Percentiles rank a stretch among this genome's conserved stretches.
Conservation (phyloP, 1,139 yeast genomes). For the Scheffersomyces lignicola region DNA sequence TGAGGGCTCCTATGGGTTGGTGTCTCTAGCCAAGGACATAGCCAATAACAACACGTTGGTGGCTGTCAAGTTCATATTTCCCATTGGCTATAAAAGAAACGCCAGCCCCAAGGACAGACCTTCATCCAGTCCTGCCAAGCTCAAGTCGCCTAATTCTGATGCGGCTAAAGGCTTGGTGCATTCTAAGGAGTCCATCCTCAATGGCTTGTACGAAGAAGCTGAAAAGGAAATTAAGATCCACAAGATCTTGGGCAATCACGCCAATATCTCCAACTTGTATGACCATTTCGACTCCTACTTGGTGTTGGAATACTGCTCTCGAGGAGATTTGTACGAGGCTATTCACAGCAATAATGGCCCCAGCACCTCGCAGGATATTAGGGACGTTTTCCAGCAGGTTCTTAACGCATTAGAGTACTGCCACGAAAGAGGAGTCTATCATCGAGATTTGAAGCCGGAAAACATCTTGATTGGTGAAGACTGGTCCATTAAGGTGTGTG, state of each 20-base stretch:
- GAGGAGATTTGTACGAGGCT: slow-evolving; percentile 94
- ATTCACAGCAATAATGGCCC: slow-evolving; percentile 83
- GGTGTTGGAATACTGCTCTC: slow-evolving; percentile 81
- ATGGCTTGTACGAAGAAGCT: slow-evolving; percentile 59
- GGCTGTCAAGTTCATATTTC: slow-evolving; percentile 81
- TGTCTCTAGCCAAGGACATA: slow-evolving; percentile 79
- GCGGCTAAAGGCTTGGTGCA: slow-evolving; percentile 15
- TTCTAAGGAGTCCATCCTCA: slow-evolving; percentile 27
- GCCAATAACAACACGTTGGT: slow-evolving; percentile 52
- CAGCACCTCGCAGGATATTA: slow-evolving; percentile 67
- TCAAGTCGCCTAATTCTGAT: slow-evolving; percentile 21
- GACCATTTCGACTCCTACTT: slow-evolving; percentile 83
- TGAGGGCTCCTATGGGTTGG: slow-evolving; percentile 93
- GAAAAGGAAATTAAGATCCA: slow-evolving; percentile 78
- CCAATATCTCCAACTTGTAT: slow-evolving; percentile 63
- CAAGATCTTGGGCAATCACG: slow-evolving; percentile 62
- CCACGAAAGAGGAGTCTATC: slow-evolving; percentile 72
- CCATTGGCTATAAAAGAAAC: slow-evolving; percentile 36
- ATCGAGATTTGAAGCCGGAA: slow-evolving; percentile 89
- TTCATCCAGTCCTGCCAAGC: slow-evolving; percentile 40
- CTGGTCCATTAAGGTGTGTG: slow-evolving; percentile 80
- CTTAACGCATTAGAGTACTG: slow-evolving; percentile 78
- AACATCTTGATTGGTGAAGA: slow-evolving; percentile 78
- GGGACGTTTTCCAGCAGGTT: slow-evolving; percentile 74
- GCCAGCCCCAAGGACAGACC: slow-evolving; percentile 29